Evolutionary conservation across 1,284 basidiomycete genomes (phyloP), one percentile per base, ranked within the genome.

Genomic region (Peniophora sp.): DNA sequence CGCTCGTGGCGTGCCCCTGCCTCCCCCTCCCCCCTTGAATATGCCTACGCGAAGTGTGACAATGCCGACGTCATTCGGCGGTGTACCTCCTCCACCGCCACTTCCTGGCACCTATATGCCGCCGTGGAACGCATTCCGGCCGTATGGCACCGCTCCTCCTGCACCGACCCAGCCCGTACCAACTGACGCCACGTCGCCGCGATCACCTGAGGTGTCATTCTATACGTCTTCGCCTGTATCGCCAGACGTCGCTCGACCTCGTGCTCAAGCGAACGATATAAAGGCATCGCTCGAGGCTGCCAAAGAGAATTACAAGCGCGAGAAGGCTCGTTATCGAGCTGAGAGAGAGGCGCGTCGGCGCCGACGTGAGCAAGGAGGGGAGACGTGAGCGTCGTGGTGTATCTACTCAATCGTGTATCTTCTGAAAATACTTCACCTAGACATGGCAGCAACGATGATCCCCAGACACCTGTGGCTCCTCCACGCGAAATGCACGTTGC

Each of bases 271-370:
- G 2, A 47, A 45, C 10, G 57, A 57, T 23, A 17, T 53, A 32
- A 76, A 74, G 56, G 75, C 75, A n/a, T 70, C 78, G 35, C 74
- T 88, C 3, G 80, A 85, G 58, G 76, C 70, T n/a, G 83, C 84
- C 0, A 89, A 85, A 58, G 68, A 71, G 37, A 64, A 67, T 15
- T 89, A 89, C 63, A 83, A 79, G 63, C 72, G 69, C 1, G 76
- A 82, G 65, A 89, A 88, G 60, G 83, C 85, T 56, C 70, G 70
- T 24, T 87, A 87, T 58, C 74, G 82, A 32, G 66, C 67, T 55
- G 76, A 81, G 50, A 68, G 79, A 37, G 80, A 81, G 55, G 68
- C 71, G 45, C 71, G 74, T 27, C 73, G 69, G 51, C 68, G 70
- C 37, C 37, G 54, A 69, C 43, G 17, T 22, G 39, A 41, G 39